phyloP scores from a whole-genome alignment of 257 asterid species.

The Orobanche coerulescens region DNA sequence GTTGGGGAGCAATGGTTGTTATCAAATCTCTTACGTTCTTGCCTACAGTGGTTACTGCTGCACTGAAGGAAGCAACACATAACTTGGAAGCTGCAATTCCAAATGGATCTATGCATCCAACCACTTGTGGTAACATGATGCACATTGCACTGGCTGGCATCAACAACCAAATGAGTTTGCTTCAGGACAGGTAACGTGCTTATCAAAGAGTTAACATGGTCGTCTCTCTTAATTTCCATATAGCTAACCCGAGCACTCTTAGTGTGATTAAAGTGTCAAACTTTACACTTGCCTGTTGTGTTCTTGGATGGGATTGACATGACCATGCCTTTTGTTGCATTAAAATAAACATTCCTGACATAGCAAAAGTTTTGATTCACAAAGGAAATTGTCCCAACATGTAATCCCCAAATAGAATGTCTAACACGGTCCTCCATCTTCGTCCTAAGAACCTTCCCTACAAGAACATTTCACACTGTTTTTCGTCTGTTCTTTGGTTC shows the following conservation, averaged over 20 bases:
- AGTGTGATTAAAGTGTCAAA: background rate
- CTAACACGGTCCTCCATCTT: background rate
- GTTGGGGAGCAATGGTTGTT: slow-evolving; percentile 98
- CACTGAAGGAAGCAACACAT: slow-evolving; percentile 75
- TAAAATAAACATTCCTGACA: background rate
- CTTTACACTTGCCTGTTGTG: background rate
- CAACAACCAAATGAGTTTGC: slow-evolving; percentile 91
- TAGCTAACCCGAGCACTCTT: background rate
- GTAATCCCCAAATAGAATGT: slow-evolving; percentile 10
- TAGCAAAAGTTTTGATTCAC: slow-evolving; percentile 4
- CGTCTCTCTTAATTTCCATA: background rate
- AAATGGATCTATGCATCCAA: slow-evolving; percentile 32
- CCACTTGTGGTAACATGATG: slow-evolving; percentile 71
- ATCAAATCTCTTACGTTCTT: slow-evolving; percentile 84
- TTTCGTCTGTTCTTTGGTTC: background rate
- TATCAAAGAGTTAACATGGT: background rate
- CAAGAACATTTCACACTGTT: background rate
- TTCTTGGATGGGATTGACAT: background rate
- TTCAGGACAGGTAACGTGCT: slow-evolving; percentile 80
- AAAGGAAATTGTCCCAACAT: background rate
- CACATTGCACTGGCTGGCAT: slow-evolving; percentile 94
- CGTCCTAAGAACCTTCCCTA: background rate
- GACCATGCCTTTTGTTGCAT: slow-evolving; percentile 1
- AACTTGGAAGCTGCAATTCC: slow-evolving; percentile 33
- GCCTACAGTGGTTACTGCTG: slow-evolving; percentile 75